Base-by-base conservation (phyloP, 768 basidiomycete genomes). In the Gautieria morchelliformis region DNA sequence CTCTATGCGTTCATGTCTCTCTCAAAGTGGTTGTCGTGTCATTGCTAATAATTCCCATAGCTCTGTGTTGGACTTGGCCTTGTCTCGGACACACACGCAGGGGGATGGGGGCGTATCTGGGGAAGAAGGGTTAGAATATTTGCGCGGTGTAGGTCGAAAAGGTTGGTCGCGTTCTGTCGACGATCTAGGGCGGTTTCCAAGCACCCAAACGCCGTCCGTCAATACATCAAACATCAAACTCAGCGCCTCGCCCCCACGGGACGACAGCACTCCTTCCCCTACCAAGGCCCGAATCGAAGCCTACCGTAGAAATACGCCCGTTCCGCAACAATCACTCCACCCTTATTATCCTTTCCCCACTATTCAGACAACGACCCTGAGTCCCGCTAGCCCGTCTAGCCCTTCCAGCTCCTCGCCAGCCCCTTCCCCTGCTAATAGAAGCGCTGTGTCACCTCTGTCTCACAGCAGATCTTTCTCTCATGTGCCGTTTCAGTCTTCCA, bases 161-260 rank as follows among this genome's bases (percentile, higher is more conserved):
- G 78, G 77, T 12, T 91, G 89, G 89, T 89, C 87, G 24, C 82
- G 75, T 65, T 89, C 87, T 6, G 87, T 81, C 20, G 89, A 91
- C 65, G 89, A 92, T 67, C 76, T 91, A n/a, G 46, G 49, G 9
- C 17, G 30, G 15, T 33, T 46, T 35, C 20, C 49, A 15, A 53
- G 22, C 30, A 52, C 30, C 17, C 58, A 44, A n/a, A 39, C 20
- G 7, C 41, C 48, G n/a, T 41, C 42, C 52, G 27, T 19, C 32
- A 41, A 42, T 19, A 44, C 59, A n/a, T 47, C 46, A 9, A 17
- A 33, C 35, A 30, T 56, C 20, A 24, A 22, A 15, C 37, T 54
- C 35, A 58, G 42, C 24, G 30, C 30, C 12, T 44, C 52, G n/a
- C 52, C 51, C 7, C 37, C 37, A 32, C 52, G 32, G 35, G 51